Percentiles rank a stretch among this genome's conserved stretches.
Conservation (phyloP, 208 protist genomes). For the Vickermania ingenoplastis region DNA sequence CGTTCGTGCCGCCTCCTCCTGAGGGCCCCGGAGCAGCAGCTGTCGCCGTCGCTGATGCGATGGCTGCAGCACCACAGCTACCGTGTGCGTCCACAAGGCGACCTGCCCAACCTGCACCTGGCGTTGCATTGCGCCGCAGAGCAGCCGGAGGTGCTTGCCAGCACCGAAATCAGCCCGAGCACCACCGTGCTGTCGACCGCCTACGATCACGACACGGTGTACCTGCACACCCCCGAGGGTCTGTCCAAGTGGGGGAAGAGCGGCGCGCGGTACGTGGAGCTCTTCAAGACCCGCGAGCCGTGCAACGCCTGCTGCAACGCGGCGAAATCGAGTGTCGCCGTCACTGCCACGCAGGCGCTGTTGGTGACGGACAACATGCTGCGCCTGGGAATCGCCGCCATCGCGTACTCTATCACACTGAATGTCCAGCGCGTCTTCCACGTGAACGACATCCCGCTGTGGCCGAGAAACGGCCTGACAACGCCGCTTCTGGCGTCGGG, state of each 20-base stretch:
- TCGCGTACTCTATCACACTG: slow-evolving; percentile 47
- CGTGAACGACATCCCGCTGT: slow-evolving; percentile 27
- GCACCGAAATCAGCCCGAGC: slow-evolving; percentile 21
- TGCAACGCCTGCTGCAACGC: slow-evolving; percentile 29
- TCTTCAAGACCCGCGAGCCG: slow-evolving; percentile 44
- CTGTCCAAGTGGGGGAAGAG: slow-evolving; percentile 45
- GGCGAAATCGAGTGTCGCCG: slow-evolving; percentile 55
- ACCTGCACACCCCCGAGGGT: slow-evolving; percentile 52
- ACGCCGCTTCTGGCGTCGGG: slow-evolving; percentile 33
- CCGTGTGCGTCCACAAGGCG: slow-evolving; percentile 26
- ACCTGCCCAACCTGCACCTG: slow-evolving; percentile 38
- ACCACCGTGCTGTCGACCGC: slow-evolving; percentile 44
- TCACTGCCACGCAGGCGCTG: slow-evolving; percentile 33
- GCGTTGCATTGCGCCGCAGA: slow-evolving; percentile 42
- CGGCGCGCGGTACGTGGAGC: slow-evolving; percentile 23
- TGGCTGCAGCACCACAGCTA: slow-evolving; percentile 44
- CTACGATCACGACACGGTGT: slow-evolving; percentile 41
- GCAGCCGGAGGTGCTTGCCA: slow-evolving; percentile 38
- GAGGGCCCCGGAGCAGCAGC: slow-evolving; percentile 14
- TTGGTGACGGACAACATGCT: slow-evolving; percentile 73
- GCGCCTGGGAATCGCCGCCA: slow-evolving; percentile 33
- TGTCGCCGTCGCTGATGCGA: slow-evolving; percentile 23
- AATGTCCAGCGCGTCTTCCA: slow-evolving; percentile 34
- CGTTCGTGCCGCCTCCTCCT: slow-evolving; percentile 53
- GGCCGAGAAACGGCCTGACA: slow-evolving; percentile 9